Evolutionary conservation across 164 flowering plant species (phyloP).

Genomic region (Piper betle): DNA sequence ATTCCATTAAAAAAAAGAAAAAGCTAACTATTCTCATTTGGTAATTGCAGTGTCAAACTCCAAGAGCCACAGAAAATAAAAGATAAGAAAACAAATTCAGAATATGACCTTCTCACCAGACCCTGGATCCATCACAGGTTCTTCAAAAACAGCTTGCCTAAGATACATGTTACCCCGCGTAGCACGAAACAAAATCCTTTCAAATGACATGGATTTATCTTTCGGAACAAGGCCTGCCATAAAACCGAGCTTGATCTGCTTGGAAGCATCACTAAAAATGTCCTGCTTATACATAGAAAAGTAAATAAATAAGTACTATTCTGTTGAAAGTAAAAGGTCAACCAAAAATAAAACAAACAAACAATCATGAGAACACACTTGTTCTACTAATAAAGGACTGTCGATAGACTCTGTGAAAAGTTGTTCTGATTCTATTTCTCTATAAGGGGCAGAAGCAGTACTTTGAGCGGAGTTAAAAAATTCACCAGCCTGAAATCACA

Average conservation of each 20-base stretch:
- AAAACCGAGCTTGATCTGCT: constrained; percentile 84
- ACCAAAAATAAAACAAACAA: constrained; percentile 1
- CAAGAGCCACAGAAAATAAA: too few species aligned
- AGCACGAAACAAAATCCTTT: constrained; percentile 94
- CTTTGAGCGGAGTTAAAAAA: constrained; percentile 63
- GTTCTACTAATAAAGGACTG: constrained; percentile 64
- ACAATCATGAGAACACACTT: constrained; percentile 21
- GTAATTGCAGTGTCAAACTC: too few species aligned
- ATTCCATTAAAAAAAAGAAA: too few species aligned
- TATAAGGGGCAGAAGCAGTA: constrained; percentile 63
- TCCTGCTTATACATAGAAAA: constrained; percentile 34
- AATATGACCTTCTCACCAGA: constrained; percentile 83
- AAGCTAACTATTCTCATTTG: too few species aligned
- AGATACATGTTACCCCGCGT: constrained; percentile 90
- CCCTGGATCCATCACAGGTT: constrained; percentile 76
- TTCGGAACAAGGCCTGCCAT: constrained; percentile 82
- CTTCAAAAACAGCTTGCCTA: constrained; percentile 56
- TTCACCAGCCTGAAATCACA: constrained; percentile 58
- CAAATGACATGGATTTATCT: constrained; percentile 85
- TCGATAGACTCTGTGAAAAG: constrained; percentile 52
- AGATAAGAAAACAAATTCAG: too few species aligned
- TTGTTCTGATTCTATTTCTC: constrained; percentile 41
- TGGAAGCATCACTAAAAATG: constrained; percentile 49
- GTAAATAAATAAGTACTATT: neutral
- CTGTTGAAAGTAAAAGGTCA: neutral